These are phyloP conservation scores for Elsinoe necatrix DNA, from an alignment of 2,329 filamentous ascomycete species.

Conservation along the genomic window DNA sequence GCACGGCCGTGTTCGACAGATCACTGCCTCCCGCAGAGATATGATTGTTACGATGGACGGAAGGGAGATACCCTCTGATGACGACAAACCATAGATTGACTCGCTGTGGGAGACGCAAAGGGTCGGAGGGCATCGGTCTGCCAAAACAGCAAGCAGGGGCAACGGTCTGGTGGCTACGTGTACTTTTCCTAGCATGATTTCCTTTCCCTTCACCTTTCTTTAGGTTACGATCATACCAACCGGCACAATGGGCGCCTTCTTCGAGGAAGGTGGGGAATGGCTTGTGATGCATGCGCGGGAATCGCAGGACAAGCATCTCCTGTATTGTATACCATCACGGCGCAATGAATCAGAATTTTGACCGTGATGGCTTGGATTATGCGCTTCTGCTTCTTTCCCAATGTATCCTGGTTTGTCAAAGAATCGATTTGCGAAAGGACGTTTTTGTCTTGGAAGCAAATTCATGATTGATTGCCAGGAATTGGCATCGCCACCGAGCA, in stretches of 20 bases:
- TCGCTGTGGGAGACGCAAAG: not conserved
- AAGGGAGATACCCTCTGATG: not conserved
- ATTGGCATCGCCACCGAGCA: not conserved
- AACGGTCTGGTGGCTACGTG: not conserved
- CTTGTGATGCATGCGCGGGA: not conserved
- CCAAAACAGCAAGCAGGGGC: not conserved
- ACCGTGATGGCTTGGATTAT: too few relatives aligned
- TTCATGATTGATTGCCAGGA: too few relatives aligned
- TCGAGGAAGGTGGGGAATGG: not conserved
- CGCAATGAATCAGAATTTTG: not conserved
- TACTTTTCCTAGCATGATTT: constrained; percentile 2
- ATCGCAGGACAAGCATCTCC: not conserved
- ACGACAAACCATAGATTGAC: constrained; percentile 8
- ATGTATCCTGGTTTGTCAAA: not conserved
- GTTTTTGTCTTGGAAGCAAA: not conserved
- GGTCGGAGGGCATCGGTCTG: not conserved
- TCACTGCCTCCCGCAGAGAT: constrained; percentile 4
- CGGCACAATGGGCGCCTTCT: constrained; percentile 4
- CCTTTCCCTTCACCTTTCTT: not conserved
- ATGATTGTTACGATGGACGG: constrained; percentile 9
- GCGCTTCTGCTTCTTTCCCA: too few relatives aligned
- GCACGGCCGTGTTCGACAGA: not conserved
- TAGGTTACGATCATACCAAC: constrained; percentile 11
- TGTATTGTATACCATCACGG: constrained; percentile 10
- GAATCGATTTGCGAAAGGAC: not conserved